Conservation (phyloP, 768 basidiomycete species). For the Tricholoma flavovirens region DNA sequence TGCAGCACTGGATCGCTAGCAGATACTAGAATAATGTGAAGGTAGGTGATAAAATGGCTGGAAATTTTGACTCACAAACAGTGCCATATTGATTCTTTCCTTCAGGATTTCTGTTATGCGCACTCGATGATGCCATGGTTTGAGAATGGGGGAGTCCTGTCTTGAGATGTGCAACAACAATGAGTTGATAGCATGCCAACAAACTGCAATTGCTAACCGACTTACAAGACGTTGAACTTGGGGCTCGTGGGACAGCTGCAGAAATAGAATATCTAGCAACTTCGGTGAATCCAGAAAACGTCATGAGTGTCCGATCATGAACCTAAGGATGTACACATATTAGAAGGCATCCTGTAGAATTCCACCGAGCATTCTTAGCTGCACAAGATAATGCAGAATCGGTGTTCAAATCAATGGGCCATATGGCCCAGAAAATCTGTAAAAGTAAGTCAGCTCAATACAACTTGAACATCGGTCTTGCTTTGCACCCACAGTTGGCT, state of each 20-base stretch:
- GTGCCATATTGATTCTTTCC: constrained; percentile 18
- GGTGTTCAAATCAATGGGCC: no score
- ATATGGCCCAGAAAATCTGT: no score
- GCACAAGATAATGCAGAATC: no score
- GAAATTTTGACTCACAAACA: constrained; percentile 8
- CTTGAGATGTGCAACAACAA: not conserved
- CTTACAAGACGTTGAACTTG: not conserved
- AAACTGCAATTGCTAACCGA: not conserved
- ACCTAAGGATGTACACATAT: not conserved
- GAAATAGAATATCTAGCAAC: not conserved
- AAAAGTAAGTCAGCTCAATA: no score
- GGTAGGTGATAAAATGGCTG: not conserved
- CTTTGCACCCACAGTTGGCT: not conserved
- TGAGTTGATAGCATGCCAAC: not conserved
- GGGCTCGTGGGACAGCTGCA: not conserved
- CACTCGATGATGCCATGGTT: not conserved
- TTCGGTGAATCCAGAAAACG: not conserved
- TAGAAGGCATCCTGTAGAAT: not conserved
- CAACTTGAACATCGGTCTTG: not conserved
- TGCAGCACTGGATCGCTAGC: constrained; percentile 9
- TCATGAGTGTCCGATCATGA: not conserved
- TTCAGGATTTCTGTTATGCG: constrained; percentile 12
- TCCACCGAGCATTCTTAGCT: not conserved
- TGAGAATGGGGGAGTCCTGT: no score
- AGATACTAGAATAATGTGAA: constrained; percentile 1